Base-by-base conservation (phyloP, 2,329 filamentous ascomycete genomes). In the Lachnum nothofagi region DNA sequence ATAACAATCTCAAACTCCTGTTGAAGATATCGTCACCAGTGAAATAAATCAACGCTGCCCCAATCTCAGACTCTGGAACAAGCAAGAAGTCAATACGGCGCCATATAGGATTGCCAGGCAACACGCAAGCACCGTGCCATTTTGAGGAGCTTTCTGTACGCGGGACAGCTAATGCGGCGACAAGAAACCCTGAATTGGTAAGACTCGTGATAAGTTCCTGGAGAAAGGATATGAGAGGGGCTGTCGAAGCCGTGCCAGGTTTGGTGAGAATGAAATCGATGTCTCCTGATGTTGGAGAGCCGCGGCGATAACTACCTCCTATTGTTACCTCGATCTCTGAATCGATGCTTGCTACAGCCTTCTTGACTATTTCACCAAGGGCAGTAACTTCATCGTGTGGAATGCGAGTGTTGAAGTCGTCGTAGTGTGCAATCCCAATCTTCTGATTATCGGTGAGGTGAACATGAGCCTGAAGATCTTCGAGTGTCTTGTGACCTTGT, bases 21-120 rank as follows among this genome's bases (percentile, higher is more conserved):
- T 96, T 96, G 71, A 96, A 96, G 27, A 95, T 85, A 64, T 95
- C 91, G 58, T 96, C 93, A 1, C 91, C 91, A 0, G 91, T 96
- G 63, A 96, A 97, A 64, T 96, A 96, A n/a, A 96, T 78, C 53
- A 96, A 65, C 0, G 91, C 90, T 0, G 88, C 91, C 1, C 91
- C 91, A 43, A 89, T 75, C 66, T 95, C 84, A 2, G 78, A 73
- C 57, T 83, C 82, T 0, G 91, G 90, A 1, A 95, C 91, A 3
- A 94, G 77, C 1, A 96, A 72, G 17, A 96, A 78, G 63, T 96
- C 91, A 52, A 96, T 85, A 2, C 90, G 79, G 7, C 90, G 78
- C 90, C 89, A 95, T 1, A 78, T 65, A 0, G 72, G 71, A 3
- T 62, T 63, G 48, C 23, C 66, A 0, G 87, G 85, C 0, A 95